Conservation (phyloP, 441 rosid genomes). For the Manihot esculenta region DNA sequence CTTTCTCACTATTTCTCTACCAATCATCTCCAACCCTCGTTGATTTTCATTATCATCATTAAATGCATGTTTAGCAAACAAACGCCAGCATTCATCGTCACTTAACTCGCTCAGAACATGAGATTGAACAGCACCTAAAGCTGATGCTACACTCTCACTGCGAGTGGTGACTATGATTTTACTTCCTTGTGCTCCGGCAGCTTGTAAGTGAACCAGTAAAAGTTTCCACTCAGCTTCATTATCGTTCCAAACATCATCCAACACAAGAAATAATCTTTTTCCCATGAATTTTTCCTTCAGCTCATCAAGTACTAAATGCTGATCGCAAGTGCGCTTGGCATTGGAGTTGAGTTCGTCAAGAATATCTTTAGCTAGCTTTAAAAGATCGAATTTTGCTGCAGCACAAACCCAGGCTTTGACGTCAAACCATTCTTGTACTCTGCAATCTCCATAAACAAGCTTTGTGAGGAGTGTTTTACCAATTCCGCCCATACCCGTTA, state of each 20-base stretch:
- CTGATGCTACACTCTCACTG: background rate
- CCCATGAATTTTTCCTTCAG: background rate
- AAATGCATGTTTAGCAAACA: conserved; percentile 3
- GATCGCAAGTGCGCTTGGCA: background rate
- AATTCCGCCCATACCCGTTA: background rate
- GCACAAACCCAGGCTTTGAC: background rate
- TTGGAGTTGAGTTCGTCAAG: background rate
- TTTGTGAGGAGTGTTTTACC: background rate
- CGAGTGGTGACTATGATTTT: background rate
- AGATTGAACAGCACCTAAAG: background rate
- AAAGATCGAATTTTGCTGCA: background rate
- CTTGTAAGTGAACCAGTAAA: background rate
- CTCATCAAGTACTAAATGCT: background rate
- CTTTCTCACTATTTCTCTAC: conserved; percentile 2
- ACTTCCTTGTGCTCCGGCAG: background rate
- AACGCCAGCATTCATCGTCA: background rate
- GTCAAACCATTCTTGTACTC: background rate
- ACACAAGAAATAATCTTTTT: background rate
- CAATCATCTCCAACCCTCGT: background rate
- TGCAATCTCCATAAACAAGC: background rate
- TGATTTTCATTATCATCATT: background rate
- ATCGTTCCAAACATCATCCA: background rate
- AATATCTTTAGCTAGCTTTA: background rate
- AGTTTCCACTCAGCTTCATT: background rate
- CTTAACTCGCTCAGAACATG: background rate